Base-by-base conservation (phyloP, 768 basidiomycete genomes). In the Coprinellus micaceus region DNA sequence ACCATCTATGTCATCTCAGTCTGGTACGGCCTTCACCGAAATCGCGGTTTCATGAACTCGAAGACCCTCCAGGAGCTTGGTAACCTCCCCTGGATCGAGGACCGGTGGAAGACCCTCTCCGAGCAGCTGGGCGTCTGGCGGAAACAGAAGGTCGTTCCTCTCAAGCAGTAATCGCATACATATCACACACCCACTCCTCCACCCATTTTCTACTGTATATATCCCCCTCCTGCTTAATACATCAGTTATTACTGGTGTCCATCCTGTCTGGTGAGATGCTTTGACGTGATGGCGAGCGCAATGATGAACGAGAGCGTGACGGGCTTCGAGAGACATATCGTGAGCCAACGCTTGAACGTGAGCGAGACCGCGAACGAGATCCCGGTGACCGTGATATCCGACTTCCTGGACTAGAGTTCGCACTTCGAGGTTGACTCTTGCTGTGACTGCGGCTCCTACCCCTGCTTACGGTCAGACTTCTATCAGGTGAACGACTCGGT, bases 21-120 rank as follows among this genome's bases (percentile, higher is more conserved):
- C 25, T 93, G 91, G 88, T 93, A 93, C 64, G 82, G 86, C 21
- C 77, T 81, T 55, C 79, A 83, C 74, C 74, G 71, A 61, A 89
- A 92, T 64, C 79, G 91, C 49, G 91, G 91, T 1, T 93, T 87
- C 66, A 72, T 93, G 24, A 84, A 89, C 11, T 78, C 78, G 0
- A 71, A 75, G 33, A 84, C 84, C 26, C 74, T 88, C 57, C 69
- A 75, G 52, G 74, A 72, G 51, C 77, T 87, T 29, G 72, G 69
- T 55, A 62, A 71, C 22, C 58, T 81, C 66, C 86, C 89, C 0
- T 75, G 85, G 52, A 81, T 85, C 3, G 80, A 88, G 43, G 83
- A 87, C 40, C 81, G 90, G 29, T 90, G 88, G 88, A 84, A 74
- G 64, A 67, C 73, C 33, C 71, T 92, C 24, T 82, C 88, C 13